Conservation (phyloP, 2,329 filamentous ascomycete genomes). For the Talaromyces pinophilus region DNA sequence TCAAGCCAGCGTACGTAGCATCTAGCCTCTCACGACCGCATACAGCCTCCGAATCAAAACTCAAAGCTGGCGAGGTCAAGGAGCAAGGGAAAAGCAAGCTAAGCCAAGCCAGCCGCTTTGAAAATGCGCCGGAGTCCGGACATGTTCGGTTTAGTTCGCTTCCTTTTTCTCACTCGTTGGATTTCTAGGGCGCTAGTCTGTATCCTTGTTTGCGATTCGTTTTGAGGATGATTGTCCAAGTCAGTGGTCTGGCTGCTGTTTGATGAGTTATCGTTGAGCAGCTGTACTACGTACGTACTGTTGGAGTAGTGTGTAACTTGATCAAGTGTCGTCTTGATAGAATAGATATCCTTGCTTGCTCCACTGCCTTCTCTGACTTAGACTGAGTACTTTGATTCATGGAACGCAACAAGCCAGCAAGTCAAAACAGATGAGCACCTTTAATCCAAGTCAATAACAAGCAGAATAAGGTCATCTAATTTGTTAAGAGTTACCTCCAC, state of each 20-base stretch:
- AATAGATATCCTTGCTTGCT: not conserved
- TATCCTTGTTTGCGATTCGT: not conserved
- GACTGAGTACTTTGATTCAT: not conserved
- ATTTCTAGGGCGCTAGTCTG: not conserved
- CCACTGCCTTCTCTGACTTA: not conserved
- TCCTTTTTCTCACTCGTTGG: slow-evolving; percentile 1
- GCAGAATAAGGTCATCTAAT: not conserved
- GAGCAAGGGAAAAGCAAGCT: slow-evolving; percentile 6
- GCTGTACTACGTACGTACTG: too few species aligned
- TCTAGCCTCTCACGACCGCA: not conserved
- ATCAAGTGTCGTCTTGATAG: not conserved
- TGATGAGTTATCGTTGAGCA: not conserved
- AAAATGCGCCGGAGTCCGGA: not conserved
- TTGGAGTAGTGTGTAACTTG: not conserved
- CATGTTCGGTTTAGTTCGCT: not conserved
- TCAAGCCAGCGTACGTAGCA: not conserved
- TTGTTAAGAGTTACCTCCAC: not conserved
- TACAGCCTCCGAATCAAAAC: not conserved
- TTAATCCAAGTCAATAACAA: not conserved
- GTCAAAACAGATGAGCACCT: not conserved
- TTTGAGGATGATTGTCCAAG: not conserved
- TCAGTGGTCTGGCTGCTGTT: not conserved
- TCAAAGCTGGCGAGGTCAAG: not conserved
- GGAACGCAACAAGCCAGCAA: not conserved
- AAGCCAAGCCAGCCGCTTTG: slow-evolving; percentile 3